phyloP scores from a whole-genome alignment of 345 rosid species.

The Litchi chinensis region DNA sequence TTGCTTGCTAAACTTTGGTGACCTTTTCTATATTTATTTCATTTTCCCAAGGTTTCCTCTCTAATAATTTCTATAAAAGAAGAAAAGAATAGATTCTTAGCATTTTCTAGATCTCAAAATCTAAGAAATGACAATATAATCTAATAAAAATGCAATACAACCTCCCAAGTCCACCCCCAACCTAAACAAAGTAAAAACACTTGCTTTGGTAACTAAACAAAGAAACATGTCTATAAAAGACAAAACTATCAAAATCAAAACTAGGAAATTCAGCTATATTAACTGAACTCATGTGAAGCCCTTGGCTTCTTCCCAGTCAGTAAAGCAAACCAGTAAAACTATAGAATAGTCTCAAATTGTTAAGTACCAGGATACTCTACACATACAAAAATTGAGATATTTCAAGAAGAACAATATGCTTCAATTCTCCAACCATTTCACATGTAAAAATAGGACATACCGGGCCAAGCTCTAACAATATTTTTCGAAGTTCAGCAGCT shows the following conservation, averaged over 20 bases:
- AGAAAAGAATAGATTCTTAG: no score
- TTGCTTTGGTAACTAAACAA: background rate
- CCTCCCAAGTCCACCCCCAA: background rate
- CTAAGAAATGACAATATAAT: background rate
- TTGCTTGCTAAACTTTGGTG: background rate
- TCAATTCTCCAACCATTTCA: background rate
- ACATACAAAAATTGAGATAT: background rate
- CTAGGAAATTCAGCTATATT: background rate
- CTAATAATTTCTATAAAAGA: no score
- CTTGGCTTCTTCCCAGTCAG: background rate
- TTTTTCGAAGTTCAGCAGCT: conserved; percentile 84
- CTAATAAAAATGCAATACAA: background rate
- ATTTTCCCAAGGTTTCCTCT: background rate
- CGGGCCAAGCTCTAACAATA: conserved; percentile 87
- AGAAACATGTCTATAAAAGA: background rate
- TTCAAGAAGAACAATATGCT: background rate
- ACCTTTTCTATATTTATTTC: background rate
- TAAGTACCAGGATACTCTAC: background rate
- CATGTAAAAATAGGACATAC: conserved; percentile 41
- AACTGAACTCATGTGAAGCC: background rate
- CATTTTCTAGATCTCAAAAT: no score
- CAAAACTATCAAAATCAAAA: background rate
- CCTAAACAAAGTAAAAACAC: background rate
- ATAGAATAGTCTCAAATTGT: background rate
- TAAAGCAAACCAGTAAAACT: background rate